These are phyloP conservation scores for Scleromitrula shiraiana DNA, from an alignment of 2,329 filamentous ascomycete species.

Conservation along the genomic window DNA sequence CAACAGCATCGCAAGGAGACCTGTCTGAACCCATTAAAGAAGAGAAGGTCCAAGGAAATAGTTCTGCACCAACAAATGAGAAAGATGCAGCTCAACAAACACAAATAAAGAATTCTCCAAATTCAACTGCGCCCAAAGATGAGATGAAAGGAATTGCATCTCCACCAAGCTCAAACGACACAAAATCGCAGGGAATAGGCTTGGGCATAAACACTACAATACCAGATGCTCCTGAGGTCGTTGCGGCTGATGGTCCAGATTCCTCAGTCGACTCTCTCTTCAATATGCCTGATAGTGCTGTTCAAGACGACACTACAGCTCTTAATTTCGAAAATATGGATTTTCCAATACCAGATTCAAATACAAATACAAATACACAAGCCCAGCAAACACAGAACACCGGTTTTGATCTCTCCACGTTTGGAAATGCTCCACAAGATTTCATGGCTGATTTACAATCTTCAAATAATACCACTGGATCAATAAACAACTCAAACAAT, in stretches of 20 bases:
- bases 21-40: conserved; percentile 15
- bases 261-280: conserved; percentile 26
- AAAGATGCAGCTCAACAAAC: background rate
- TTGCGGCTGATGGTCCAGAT: conserved; percentile 17
- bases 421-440: conserved; percentile 30
- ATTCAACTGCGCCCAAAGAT: conserved; percentile 10
- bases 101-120: conserved; percentile 5
- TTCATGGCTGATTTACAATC: conserved; percentile 31
- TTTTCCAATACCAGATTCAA: conserved; percentile 18
- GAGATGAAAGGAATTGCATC: conserved; percentile 10
- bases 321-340: conserved; percentile 26
- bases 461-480: conserved; percentile 13
- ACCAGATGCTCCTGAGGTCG: conserved; percentile 10
- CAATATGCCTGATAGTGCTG: conserved; percentile 17
- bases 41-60: conserved; percentile 11
- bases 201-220: conserved; percentile 22
- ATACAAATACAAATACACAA: conserved; percentile 13
- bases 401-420: conserved; percentile 27
- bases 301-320: conserved; percentile 13
- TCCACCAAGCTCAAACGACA: conserved; percentile 17
- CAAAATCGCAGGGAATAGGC: conserved; percentile 17
- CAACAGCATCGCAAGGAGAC: background rate
- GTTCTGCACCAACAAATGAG: background rate
- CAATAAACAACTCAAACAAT: conserved; percentile 12
- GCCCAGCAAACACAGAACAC: conserved; percentile 19